A percentile compares a stretch with the other conserved stretches of the same genome.
Conservation (phyloP, 208 protist species). For the Leishmania lainsoni region DNA sequence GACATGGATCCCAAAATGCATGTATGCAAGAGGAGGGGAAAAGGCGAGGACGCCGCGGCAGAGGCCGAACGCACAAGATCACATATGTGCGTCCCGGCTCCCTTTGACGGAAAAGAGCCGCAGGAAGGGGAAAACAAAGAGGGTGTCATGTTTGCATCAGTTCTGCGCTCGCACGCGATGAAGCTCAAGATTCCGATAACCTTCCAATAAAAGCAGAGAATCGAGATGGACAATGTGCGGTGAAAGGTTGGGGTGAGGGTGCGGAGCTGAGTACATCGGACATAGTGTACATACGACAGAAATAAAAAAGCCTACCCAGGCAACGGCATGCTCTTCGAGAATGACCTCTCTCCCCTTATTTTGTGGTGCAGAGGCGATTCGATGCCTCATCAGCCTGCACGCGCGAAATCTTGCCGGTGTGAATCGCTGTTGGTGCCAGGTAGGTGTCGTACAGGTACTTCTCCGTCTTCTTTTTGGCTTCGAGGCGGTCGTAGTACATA, state of each 20-base stretch:
- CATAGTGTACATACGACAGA: background rate
- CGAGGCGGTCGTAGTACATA: conserved; percentile 71
- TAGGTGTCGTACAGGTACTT: conserved; percentile 77
- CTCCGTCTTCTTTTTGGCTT: conserved; percentile 70
- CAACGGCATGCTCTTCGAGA: background rate
- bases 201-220: background rate
- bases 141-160: background rate
- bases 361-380: conserved; percentile 35
- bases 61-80: background rate
- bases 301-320: background rate
- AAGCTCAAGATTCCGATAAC: background rate
- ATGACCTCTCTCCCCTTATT: conserved; percentile 10
- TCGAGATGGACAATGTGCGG: background rate
- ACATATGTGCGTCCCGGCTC: background rate
- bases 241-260: background rate
- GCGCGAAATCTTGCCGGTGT: conserved; percentile 37
- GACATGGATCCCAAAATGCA: background rate
- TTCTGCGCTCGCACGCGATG: too few relatives aligned
- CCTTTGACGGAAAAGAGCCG: background rate
- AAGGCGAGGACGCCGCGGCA: background rate
- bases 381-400: conserved; percentile 24
- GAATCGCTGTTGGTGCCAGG: conserved; percentile 68
- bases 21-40: background rate
- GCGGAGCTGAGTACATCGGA: background rate
- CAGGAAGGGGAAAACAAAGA: background rate